Conservation (phyloP, 371 early-diverging fungal genomes). For the Blakeslea trispora region DNA sequence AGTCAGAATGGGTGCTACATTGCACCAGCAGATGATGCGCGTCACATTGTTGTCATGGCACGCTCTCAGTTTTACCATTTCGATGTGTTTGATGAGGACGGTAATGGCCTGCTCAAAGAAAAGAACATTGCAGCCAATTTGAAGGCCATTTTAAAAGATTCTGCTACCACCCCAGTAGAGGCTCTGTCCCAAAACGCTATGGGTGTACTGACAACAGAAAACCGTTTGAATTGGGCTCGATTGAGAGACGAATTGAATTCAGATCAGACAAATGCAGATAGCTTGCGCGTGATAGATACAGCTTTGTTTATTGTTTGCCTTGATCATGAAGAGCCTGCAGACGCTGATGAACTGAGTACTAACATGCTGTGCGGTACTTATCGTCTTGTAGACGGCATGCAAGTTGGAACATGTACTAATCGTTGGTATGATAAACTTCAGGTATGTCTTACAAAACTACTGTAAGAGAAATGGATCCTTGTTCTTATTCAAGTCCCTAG, state of each 20-base stretch:
- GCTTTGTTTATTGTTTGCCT: constrained; percentile 83
- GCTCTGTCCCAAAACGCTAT: constrained; percentile 48
- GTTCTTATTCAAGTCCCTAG: constrained; percentile 23
- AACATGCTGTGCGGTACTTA: constrained; percentile 63
- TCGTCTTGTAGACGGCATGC: constrained; percentile 46
- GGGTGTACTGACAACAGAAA: constrained; percentile 67
- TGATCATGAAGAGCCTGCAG: constrained; percentile 61
- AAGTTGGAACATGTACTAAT: constrained; percentile 60
- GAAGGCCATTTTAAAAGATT: constrained; percentile 43
- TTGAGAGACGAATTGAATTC: constrained; percentile 41
- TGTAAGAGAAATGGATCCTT: neutral
- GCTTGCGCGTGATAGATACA: constrained; percentile 64
- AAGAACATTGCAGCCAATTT: constrained; percentile 53
- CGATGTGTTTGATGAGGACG: constrained; percentile 58
- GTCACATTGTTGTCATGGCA: constrained; percentile 63
- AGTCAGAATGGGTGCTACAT: constrained; percentile 54
- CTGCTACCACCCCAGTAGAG: constrained; percentile 30
- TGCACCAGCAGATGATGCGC: constrained; percentile 42
- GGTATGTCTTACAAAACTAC: constrained; percentile 24
- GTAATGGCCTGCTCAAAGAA: constrained; percentile 39
- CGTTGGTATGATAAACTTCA: constrained; percentile 64
- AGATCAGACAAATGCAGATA: constrained; percentile 55
- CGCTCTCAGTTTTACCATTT: constrained; percentile 68
- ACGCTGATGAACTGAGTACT: constrained; percentile 45
- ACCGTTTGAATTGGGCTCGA: constrained; percentile 73